Evolutionary conservation across 805 yeast genomes (phyloP).

Genomic region (Teunomyces lycoperdinae): DNA sequence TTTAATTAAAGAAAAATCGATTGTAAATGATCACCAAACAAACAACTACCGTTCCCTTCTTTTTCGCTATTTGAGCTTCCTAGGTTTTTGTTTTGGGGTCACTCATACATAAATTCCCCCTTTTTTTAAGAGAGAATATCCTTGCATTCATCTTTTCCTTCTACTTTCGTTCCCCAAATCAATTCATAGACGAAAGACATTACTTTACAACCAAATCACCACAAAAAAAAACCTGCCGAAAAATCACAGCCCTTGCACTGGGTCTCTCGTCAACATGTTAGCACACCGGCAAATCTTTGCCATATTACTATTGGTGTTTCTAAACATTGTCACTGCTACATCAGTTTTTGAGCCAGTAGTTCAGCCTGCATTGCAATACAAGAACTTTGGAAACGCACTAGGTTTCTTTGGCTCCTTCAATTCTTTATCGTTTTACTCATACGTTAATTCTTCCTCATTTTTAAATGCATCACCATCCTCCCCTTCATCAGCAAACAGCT

Average conservation of each 20-base stretch:
- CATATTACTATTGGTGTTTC: conserved; percentile 1
- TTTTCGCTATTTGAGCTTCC: background rate
- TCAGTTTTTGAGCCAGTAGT: conserved; percentile 3
- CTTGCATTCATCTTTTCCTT: background rate
- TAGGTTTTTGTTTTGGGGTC: background rate
- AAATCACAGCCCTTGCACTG: background rate
- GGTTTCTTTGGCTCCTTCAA: conserved; percentile 33
- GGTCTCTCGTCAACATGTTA: background rate
- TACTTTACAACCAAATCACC: background rate
- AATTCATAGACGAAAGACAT: background rate
- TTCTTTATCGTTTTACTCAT: conserved; percentile 27
- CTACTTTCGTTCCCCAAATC: too few species aligned
- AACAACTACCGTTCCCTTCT: background rate
- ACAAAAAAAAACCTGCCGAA: background rate
- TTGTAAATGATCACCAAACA: background rate
- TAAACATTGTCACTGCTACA: background rate
- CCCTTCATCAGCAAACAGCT: conserved; percentile 8
- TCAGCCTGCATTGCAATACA: conserved; percentile 22
- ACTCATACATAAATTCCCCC: background rate
- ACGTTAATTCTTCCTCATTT: conserved; percentile 22
- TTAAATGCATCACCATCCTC: conserved; percentile 9
- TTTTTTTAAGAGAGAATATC: background rate
- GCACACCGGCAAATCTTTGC: background rate
- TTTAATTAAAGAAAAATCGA: background rate
- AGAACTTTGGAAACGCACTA: conserved; percentile 24